Percentiles rank a stretch among this genome's conserved stretches.
phyloP scores from a whole-genome alignment of 2,329 filamentous ascomycete species.

The Aspergillus sp. region DNA sequence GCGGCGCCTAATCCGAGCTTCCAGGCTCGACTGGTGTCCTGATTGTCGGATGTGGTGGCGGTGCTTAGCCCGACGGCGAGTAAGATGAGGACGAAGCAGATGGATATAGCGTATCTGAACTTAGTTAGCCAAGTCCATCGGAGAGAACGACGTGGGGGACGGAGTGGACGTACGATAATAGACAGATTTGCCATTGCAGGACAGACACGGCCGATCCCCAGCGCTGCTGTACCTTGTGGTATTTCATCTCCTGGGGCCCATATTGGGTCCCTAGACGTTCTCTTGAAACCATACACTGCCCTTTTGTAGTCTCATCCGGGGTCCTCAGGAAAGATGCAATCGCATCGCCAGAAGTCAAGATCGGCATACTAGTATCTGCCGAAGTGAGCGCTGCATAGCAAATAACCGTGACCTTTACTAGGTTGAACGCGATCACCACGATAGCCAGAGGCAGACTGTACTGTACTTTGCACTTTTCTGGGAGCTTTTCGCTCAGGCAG shows the following conservation, averaged over 20 bases:
- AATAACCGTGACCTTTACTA: constrained; percentile 14
- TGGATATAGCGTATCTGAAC: no score
- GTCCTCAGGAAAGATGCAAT: constrained; percentile 4
- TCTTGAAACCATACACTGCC: background rate
- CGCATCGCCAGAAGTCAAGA: constrained; percentile 10
- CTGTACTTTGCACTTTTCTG: constrained; percentile 18
- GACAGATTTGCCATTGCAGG: no score
- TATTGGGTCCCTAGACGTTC: background rate
- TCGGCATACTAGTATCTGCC: background rate
- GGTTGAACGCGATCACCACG: constrained; percentile 22
- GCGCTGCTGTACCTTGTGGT: no score
- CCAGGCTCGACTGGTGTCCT: background rate
- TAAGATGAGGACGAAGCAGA: background rate
- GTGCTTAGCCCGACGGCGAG: background rate
- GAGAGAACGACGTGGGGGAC: no score
- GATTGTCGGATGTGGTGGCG: background rate
- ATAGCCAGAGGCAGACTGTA: constrained; percentile 17
- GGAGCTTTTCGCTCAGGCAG: constrained; percentile 15
- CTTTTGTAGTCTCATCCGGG: background rate
- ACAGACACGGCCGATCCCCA: no score
- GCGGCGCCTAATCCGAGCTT: background rate
- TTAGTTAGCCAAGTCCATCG: no score
- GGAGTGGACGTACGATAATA: no score
- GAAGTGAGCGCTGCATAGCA: background rate
- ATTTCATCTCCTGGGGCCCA: background rate